Evolutionary conservation across 2,329 filamentous ascomycete genomes (phyloP).

Genomic region (Botrytis hyacinthi): DNA sequence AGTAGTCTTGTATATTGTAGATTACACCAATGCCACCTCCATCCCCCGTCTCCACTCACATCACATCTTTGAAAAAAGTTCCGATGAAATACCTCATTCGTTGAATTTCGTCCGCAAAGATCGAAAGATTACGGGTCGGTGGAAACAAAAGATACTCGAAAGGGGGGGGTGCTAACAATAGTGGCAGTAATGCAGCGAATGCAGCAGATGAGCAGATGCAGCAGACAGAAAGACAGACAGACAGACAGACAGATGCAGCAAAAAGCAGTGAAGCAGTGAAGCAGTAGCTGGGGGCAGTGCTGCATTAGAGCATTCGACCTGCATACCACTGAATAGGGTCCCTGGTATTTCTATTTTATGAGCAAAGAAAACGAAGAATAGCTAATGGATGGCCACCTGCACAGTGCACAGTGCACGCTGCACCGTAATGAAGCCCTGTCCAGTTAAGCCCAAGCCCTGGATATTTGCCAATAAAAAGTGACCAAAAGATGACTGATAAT

Average conservation of each 20-base stretch:
- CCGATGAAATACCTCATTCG: conserved; percentile 10
- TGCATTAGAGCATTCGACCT: conserved; percentile 19
- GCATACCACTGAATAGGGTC: conserved; percentile 16
- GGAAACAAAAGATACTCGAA: neutral
- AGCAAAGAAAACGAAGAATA: neutral
- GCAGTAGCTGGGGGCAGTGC: conserved; percentile 13
- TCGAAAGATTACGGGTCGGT: conserved; percentile 13
- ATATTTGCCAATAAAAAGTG: neutral
- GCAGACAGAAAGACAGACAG: neutral
- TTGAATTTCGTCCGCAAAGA: neutral
- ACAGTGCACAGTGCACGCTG: neutral
- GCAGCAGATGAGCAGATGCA: neutral
- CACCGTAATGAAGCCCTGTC: neutral
- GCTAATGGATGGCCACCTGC: conserved; percentile 18
- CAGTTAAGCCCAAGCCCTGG: neutral
- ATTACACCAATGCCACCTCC: conserved; percentile 14
- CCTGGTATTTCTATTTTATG: neutral
- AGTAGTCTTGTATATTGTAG: neutral
- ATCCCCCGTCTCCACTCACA: conserved; percentile 4
- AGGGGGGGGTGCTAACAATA: conserved; percentile 1
- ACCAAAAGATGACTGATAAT: neutral
- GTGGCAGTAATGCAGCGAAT: neutral
- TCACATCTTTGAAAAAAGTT: neutral
- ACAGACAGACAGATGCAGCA: neutral
- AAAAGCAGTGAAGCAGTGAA: neutral